phyloP scores from a whole-genome alignment of 2,329 filamentous ascomycete species.

The Coniochaeta prunicola region DNA sequence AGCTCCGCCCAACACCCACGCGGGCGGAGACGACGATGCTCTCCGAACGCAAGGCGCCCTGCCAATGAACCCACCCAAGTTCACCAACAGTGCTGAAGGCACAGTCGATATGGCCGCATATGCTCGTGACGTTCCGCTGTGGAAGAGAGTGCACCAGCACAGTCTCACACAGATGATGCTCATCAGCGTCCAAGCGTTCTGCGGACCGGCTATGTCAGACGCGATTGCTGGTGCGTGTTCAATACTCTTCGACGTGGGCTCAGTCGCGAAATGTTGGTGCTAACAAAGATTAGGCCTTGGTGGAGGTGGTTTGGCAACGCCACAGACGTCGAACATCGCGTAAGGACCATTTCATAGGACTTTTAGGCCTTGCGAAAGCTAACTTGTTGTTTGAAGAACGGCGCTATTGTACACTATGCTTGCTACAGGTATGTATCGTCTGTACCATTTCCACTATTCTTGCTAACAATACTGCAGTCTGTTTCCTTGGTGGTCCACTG shows the following conservation, averaged over 20 bases:
- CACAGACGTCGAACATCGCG: conserved; percentile 33
- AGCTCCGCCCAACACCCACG: conserved; percentile 2
- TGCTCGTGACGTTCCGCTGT: conserved; percentile 21
- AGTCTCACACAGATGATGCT: conserved; percentile 42
- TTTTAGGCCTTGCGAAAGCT: background rate
- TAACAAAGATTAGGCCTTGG: conserved; percentile 21
- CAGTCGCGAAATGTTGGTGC: too few species aligned
- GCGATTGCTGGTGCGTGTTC: conserved; percentile 25
- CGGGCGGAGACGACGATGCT: background rate
- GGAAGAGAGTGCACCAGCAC: conserved; percentile 37
- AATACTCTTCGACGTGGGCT: too few species aligned
- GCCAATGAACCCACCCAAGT: conserved; percentile 5
- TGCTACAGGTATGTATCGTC: conserved; percentile 1
- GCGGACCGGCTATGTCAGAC: conserved; percentile 31
- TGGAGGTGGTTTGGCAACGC: conserved; percentile 36
- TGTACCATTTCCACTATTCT: background rate
- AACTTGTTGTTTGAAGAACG: background rate
- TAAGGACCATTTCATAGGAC: conserved; percentile 21
- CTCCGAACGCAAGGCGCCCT: background rate
- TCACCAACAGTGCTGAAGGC: background rate
- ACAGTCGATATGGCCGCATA: conserved; percentile 28
- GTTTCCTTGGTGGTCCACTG: conserved; percentile 33
- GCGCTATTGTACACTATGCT: conserved; percentile 6
- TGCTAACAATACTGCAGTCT: conserved; percentile 18
- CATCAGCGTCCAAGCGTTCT: conserved; percentile 36